Conservation (phyloP, 169 alveolate genomes). For the Amoebophrya sp. region DNA sequence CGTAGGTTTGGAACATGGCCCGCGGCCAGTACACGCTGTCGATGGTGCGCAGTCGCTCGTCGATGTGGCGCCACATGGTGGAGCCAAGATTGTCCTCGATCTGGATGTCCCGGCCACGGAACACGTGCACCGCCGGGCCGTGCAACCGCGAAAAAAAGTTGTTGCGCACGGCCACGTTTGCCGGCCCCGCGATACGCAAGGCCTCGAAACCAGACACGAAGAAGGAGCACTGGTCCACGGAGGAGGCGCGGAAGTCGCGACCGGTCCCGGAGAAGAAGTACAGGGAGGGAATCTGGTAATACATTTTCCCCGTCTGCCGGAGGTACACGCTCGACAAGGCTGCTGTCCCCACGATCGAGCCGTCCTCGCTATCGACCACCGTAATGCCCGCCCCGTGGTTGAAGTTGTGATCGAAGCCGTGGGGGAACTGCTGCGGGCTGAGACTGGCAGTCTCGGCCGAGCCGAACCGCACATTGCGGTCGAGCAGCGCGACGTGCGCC, state of each 20-base stretch:
- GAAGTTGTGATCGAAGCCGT: no score
- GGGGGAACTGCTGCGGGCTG: background rate
- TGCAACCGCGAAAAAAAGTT: background rate
- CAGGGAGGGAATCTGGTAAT: background rate
- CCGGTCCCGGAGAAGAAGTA: background rate
- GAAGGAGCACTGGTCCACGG: background rate
- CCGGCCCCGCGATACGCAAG: background rate
- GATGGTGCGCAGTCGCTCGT: background rate
- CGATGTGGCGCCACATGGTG: background rate
- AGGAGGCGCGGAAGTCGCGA: background rate
- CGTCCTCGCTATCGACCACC: background rate
- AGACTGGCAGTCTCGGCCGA: background rate
- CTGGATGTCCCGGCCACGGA: background rate
- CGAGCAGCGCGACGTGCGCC: background rate
- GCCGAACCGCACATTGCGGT: background rate
- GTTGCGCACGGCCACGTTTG: background rate
- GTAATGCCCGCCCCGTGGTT: background rate
- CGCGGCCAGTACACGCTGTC: background rate
- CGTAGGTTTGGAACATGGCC: background rate
- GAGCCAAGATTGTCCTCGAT: background rate
- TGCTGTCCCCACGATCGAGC: background rate
- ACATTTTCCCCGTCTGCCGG: background rate
- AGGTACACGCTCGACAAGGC: background rate
- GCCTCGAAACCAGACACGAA: background rate
- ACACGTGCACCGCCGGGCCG: background rate